Evolutionary conservation across 495 filamentous ascomycete genomes (phyloP), one percentile per base, ranked within the genome.

Genomic region (Cryomyces minteri): DNA sequence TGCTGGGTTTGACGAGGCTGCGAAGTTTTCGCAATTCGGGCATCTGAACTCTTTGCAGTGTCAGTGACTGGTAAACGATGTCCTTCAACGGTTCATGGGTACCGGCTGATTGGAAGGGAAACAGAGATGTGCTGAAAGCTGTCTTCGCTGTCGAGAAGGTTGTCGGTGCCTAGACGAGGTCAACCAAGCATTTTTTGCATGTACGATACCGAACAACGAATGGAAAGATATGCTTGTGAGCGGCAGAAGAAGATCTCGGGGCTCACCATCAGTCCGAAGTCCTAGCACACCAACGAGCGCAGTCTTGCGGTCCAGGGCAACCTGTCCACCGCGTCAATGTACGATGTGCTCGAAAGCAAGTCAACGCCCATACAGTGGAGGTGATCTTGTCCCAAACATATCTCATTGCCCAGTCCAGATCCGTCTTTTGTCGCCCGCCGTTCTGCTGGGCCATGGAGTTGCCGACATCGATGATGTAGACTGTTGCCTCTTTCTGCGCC

Each of bases 311-410:
- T 76, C 80, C 28, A 81, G 84, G 10, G 79, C 71, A 47, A 98
- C 77, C 76, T 80, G n/a, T 25, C 2, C 18, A 25, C 2, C 18
- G 18, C 18, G 18, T 25, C 18, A 25, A 25, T 5, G 5, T 6
- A 12, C 18, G 18, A 1, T 25, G 1, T 25, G 18, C 18, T 2
- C 2, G 18, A 25, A 2, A 25, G 18, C 2, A 25, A 25, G 18
- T 25, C 8, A 1, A 29, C 29, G 7, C 7, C 1, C 65, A 32
- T 58, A 81, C 77, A 7, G 84, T 93, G 18, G 71, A 76, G 0
- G 84, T 84, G 53, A 96, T 92, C 54, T 79, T 86, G 61, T 95
- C 90, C 90, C 90, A 99, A 41, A 99, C 75, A 68, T 94, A 99
- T 45, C 74, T 74, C 82, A 96, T 80, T 14, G 77, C 72, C 70